A percentile compares a stretch with the other conserved stretches of the same genome.
Conservation (phyloP, 2,329 filamentous ascomycete species). For the Botrytis paeoniae region DNA sequence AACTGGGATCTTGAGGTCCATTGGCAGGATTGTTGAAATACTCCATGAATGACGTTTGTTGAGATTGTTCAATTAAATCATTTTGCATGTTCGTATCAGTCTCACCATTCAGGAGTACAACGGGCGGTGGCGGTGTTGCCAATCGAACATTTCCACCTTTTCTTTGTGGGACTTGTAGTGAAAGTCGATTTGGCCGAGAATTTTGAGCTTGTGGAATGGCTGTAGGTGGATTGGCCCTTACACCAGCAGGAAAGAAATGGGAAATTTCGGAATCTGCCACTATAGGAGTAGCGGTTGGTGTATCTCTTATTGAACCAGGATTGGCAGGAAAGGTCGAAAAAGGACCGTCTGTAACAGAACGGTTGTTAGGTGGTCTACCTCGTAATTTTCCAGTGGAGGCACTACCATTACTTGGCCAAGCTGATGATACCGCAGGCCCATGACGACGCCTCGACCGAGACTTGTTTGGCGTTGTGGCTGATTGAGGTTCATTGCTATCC, state of each 20-base stretch:
- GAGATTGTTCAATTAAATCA: conserved; percentile 26
- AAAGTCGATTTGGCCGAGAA: conserved; percentile 50
- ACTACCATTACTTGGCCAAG: conserved; percentile 70
- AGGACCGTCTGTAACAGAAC: conserved; percentile 61
- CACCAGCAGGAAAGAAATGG: conserved; percentile 37
- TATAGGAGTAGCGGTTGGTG: conserved; percentile 43
- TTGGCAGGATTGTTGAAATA: conserved; percentile 30
- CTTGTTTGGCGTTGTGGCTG: conserved; percentile 68
- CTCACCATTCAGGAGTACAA: conserved; percentile 50
- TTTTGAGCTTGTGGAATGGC: conserved; percentile 25
- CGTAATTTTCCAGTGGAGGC: conserved; percentile 67
- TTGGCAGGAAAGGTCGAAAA: conserved; percentile 68
- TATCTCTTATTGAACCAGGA: conserved; percentile 46
- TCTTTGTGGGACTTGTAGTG: conserved; percentile 62
- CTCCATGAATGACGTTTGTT: conserved; percentile 32
- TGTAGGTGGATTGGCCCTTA: conserved; percentile 23
- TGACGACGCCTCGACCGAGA: conserved; percentile 60
- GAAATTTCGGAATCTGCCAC: conserved; percentile 42
- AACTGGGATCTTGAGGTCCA: conserved; percentile 25
- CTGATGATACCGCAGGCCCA: conserved; percentile 84
- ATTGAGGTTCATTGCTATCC: conserved; percentile 61
- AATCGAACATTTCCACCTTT: conserved; percentile 58
- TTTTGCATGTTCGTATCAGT: conserved; percentile 36
- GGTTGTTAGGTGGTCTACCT: conserved; percentile 75
- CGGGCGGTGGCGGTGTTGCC: conserved; percentile 51